Base-by-base conservation (phyloP, 1,284 basidiomycete species). In the Pseudozyma pruni region DNA sequence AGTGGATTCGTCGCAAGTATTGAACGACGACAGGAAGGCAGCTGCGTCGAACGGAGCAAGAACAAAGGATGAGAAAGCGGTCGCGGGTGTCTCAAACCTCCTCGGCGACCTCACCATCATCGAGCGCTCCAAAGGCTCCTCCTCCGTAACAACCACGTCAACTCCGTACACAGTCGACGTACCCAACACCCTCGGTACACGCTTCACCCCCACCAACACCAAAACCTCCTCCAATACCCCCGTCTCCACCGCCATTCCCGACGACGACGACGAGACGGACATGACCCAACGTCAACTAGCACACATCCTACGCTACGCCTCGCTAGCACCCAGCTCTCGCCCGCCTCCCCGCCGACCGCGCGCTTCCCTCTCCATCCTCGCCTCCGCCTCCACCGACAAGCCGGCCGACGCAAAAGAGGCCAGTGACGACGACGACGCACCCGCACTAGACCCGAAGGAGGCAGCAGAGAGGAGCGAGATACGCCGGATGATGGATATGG, bases 221-320 rank as follows among this genome's bases (percentile, higher is more conserved):
- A 10, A 39, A 31, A 8, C 29, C 4, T 1, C 25, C 29, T 16
- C 37, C 14, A 19, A 29, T 7, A 20, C 52, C 29, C 11, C 31
- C 16, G 3, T 39, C 6, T 4, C 13, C 10, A 20, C 52, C 29
- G 13, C 31, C 16, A 6, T 39, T 3, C 5, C 13, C 2, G 47
- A 32, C 4, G 14, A 33, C 5, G 53, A 57, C 20, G 37, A 43
- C 4, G 53, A 64, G 14, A 29, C 11, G 27, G 31, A 44, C 13
- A 2, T 23, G 1, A 45, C 19, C 5, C 33, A 58, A 47, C 38
- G 46, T 23, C 38, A 64, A 17, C 42, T 64, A 4, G 42, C 46
- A 3, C 47, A 41, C 39, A 64, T 64, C 31, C 34, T 64, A 2
- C 50, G 62, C 19, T 64, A 58, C 39, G 62, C 62, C 10, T 54